Percentiles rank a stretch among this genome's conserved stretches.
These are phyloP conservation scores for Nidula microcarpa DNA, from an alignment of 768 basidiomycete species.

Conservation along the genomic window DNA sequence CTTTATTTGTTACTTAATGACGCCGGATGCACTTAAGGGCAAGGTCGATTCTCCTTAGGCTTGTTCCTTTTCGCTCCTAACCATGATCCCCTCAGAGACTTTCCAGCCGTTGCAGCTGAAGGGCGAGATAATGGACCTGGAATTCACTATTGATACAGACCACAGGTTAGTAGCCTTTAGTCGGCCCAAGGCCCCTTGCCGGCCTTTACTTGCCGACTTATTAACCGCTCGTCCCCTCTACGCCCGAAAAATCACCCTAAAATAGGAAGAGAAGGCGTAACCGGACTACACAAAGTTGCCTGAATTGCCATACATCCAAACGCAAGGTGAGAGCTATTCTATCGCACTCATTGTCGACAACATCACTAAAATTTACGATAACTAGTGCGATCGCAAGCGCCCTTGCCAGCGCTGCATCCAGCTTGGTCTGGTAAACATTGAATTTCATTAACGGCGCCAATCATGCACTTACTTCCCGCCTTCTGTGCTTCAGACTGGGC, in stretches of 20 bases:
- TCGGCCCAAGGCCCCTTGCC: constrained; percentile 10
- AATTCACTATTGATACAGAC: constrained; percentile 69
- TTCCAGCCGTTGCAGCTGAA: constrained; percentile 64
- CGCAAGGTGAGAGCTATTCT: constrained; percentile 59
- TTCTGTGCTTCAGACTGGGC: constrained; percentile 62
- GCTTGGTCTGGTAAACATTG: constrained; percentile 63
- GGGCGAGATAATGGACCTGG: constrained; percentile 76
- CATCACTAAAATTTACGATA: constrained; percentile 9
- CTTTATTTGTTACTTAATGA: constrained; percentile 54
- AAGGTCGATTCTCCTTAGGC: constrained; percentile 41
- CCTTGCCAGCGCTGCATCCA: constrained; percentile 91
- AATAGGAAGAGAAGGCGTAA: constrained; percentile 83
- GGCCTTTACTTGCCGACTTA: constrained; percentile 42
- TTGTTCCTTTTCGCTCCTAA: constrained; percentile 44
- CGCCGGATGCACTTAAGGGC: constrained; percentile 54
- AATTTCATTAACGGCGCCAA: constrained; percentile 9
- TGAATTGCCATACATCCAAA: constrained; percentile 93
- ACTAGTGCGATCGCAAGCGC: constrained; percentile 85
- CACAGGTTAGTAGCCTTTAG: constrained; percentile 43
- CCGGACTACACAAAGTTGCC: constrained; percentile 85
- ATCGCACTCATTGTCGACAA: constrained; percentile 5
- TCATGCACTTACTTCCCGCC: neutral
- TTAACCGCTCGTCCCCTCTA: constrained; percentile 44
- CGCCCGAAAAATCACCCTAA: constrained; percentile 40
- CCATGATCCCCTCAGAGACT: constrained; percentile 54